Conservation (phyloP, 2,329 filamentous ascomycete genomes). For the Penicillium sp. region DNA sequence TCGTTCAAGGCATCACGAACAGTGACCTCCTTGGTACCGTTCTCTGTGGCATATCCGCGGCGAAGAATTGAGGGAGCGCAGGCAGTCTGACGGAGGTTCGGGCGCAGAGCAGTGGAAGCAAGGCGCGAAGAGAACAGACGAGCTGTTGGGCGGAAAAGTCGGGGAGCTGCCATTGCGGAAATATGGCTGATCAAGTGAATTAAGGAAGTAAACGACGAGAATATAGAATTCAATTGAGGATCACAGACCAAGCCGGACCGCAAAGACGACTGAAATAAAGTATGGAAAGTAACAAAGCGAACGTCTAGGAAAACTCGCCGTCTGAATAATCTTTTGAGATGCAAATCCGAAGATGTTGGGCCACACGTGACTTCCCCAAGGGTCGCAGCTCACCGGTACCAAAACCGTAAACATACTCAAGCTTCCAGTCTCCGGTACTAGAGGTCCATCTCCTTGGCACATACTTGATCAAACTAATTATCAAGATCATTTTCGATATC, state of each 20-base stretch:
- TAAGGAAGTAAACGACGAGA: slow-evolving; percentile 6
- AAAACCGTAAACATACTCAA: slow-evolving; percentile 19
- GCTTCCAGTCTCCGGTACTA: neutral
- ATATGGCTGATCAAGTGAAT: slow-evolving; percentile 49
- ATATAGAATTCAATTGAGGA: slow-evolving; percentile 17
- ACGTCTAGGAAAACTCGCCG: slow-evolving; percentile 6
- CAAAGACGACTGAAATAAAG: slow-evolving; percentile 13
- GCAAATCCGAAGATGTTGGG: slow-evolving; percentile 37
- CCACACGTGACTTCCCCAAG: slow-evolving; percentile 27
- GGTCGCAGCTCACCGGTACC: slow-evolving; percentile 37
- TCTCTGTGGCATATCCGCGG: slow-evolving; percentile 56
- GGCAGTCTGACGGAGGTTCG: slow-evolving; percentile 51
- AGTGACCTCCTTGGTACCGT: slow-evolving; percentile 82
- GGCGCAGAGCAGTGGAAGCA: slow-evolving; percentile 49
- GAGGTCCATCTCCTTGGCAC: neutral
- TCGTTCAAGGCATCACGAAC: slow-evolving; percentile 97
- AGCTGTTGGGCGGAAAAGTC: slow-evolving; percentile 62
- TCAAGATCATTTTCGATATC: neutral
- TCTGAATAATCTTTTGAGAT: slow-evolving; percentile 25
- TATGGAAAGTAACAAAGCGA: neutral
- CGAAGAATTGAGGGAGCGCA: slow-evolving; percentile 48
- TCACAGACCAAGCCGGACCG: slow-evolving; percentile 20
- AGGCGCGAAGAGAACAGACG: slow-evolving; percentile 58
- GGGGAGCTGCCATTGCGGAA: slow-evolving; percentile 55
- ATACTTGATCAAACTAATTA: neutral